These are phyloP conservation scores for Pyrenophora teres DNA, from an alignment of 2,329 filamentous ascomycete species.

Conservation along the genomic window DNA sequence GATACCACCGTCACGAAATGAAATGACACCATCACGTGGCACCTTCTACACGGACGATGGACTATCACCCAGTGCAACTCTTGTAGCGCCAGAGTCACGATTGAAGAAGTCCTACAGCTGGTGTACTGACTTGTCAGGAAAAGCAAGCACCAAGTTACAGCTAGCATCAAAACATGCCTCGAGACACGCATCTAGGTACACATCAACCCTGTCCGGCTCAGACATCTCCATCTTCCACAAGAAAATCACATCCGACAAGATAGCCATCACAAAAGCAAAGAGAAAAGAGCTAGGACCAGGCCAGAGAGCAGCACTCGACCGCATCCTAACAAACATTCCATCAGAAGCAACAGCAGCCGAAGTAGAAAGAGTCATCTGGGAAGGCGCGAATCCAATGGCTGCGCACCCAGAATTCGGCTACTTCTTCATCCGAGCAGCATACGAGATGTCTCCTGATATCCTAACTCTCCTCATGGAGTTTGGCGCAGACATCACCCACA, in stretches of 20 bases:
- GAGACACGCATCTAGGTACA: constrained; percentile 18
- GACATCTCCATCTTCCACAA: constrained; percentile 35
- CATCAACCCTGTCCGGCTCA: constrained; percentile 30
- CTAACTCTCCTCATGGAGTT: constrained; percentile 35
- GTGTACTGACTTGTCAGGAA: constrained; percentile 28
- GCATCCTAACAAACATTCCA: constrained; percentile 35
- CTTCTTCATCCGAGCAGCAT: constrained; percentile 37
- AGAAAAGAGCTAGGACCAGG: constrained; percentile 29
- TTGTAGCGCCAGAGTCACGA: constrained; percentile 23
- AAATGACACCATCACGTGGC: constrained; percentile 25
- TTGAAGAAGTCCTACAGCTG: constrained; percentile 29
- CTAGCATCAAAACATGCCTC: constrained; percentile 8
- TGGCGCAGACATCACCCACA: constrained; percentile 36
- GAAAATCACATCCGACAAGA: constrained; percentile 34
- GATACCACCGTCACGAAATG: constrained; percentile 16
- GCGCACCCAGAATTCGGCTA: constrained; percentile 36
- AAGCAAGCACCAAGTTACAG: constrained; percentile 12
- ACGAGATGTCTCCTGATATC: constrained; percentile 30
- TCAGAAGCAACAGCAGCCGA: constrained; percentile 26
- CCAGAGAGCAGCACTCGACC: constrained; percentile 36
- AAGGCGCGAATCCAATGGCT: constrained; percentile 40
- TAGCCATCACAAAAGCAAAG: constrained; percentile 35
- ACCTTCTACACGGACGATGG: constrained; percentile 41
- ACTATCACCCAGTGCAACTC: constrained; percentile 25
- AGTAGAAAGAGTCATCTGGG: constrained; percentile 38